Percentiles rank a stretch among this genome's conserved stretches.
These are phyloP conservation scores for Ophiocordyceps camponoti-floridani DNA, from an alignment of 2,329 filamentous ascomycete species.

Conservation along the genomic window DNA sequence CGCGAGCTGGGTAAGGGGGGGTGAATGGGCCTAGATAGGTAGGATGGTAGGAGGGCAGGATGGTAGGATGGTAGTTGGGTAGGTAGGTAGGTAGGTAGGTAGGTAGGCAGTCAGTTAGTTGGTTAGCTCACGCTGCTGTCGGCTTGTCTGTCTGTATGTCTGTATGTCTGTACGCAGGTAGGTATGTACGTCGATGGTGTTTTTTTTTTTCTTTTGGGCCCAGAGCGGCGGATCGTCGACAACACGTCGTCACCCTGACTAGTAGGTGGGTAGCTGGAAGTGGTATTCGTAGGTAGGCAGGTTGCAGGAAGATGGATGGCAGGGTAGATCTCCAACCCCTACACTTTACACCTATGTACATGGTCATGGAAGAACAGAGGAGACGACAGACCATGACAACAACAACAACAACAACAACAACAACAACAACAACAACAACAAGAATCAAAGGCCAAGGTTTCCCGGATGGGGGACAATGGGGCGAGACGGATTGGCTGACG, in stretches of 20 bases:
- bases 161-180: no score
- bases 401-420: background rate
- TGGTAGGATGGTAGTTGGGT: no score
- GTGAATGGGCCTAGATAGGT: background rate
- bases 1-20: background rate
- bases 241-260: background rate
- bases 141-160: no score
- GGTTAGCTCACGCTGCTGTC: no score
- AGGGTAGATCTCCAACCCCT: no score
- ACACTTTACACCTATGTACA: no score
- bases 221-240: conserved; percentile 2
- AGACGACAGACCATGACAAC: no score
- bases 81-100: background rate
- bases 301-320: no score
- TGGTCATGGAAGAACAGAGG: no score
- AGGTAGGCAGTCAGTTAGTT: no score
- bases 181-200: no score
- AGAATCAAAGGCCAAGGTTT: background rate
- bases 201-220: background rate
- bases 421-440: background rate
- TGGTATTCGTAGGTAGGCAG: background rate
- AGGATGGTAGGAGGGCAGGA: background rate
- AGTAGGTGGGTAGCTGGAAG: no score
- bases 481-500: background rate
- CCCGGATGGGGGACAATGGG: background rate